Base-by-base conservation (phyloP, 176 grass and related monocot species). In the Eleusine coracana region DNA sequence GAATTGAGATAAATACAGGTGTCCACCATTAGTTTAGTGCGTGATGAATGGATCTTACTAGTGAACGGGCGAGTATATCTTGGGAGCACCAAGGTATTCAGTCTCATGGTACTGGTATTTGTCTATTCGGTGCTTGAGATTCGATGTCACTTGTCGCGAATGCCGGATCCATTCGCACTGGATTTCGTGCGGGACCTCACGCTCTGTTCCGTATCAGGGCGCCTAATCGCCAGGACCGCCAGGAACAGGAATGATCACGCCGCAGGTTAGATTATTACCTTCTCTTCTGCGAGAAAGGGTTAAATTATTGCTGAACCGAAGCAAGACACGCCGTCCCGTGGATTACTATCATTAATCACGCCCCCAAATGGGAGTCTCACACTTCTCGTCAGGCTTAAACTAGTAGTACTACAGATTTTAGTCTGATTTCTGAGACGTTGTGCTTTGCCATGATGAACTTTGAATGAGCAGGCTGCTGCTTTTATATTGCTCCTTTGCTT, bases 151-250 rank as follows among this genome's bases (percentile, higher is more conserved):
- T 28, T 70, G 78, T 58, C 66, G 78, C 78, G 13, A 42, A 40
- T 20, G 50, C 66, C 9, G 78, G 78, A 70, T 70, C 34, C 65
- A 80, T 68, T 48, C 6, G 29, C 34, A 5, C 48, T 58, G 65
- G 48, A 41, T 80, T 76, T 55, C 64, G 48, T 37, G 36, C 34
- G 50, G 21, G 34, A 5, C 49, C 79, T 70, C 66, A 71, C 51
- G 79, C 79, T 14, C 4, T 81, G 79, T 58, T 71, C 79, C 67
- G 79, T 81, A 71, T 71, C 64, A 80, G 36, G 65, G 64, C 10
- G 54, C 54, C 66, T 37, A 27, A 69, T 68, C 51, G 16, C 51
- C 49, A 29, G 77, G 46, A 80, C 63, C 63, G 18, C 51, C 64
- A 25, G 38, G 46, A 17, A 27, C 48, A 55, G 29, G 15, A 62